A percentile compares a stretch with the other conserved stretches of the same genome.
Evolutionary conservation across 2,329 filamentous ascomycete genomes (phyloP).

Genomic region (Blumeriella jaapii): DNA sequence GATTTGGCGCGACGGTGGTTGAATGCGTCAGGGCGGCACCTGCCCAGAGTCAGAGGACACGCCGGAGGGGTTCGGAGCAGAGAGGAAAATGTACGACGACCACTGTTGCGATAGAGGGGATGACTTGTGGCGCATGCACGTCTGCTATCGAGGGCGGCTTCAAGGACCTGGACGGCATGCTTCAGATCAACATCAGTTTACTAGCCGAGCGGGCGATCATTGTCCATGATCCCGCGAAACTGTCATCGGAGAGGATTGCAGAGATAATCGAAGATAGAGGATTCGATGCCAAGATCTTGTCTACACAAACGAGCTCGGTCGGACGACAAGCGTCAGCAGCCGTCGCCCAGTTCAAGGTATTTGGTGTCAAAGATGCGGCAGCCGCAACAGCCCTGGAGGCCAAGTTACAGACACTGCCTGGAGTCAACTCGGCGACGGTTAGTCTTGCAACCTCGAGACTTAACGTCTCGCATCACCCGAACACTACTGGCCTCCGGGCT

Average conservation of each 20-base stretch:
- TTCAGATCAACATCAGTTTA: slow-evolving; percentile 90
- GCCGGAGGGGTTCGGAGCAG: slow-evolving; percentile 18
- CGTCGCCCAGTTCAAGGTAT: slow-evolving; percentile 71
- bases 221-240: slow-evolving; percentile 62
- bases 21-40: slow-evolving; percentile 48
- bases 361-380: slow-evolving; percentile 61
- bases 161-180: slow-evolving; percentile 60
- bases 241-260: slow-evolving; percentile 62
- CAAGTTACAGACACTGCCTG: slow-evolving; percentile 50
- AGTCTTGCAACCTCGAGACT: slow-evolving; percentile 64
- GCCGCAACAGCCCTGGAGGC: slow-evolving; percentile 64
- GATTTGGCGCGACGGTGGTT: slow-evolving; percentile 70
- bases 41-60: slow-evolving; percentile 23
- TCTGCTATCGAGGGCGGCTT: slow-evolving; percentile 82
- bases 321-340: slow-evolving; percentile 44
- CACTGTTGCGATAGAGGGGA: slow-evolving; percentile 83
- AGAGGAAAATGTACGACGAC: slow-evolving; percentile 49
- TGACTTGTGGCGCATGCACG: slow-evolving; percentile 96
- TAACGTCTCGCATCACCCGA: slow-evolving; percentile 60
- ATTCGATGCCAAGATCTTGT: slow-evolving; percentile 76
- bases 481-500: slow-evolving; percentile 63
- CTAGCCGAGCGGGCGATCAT: slow-evolving; percentile 86
- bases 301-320: slow-evolving; percentile 51
- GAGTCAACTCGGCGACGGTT: slow-evolving; percentile 63
- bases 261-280: slow-evolving; percentile 82